Conservation (phyloP, 805 yeast genomes). For the Ogataea henricii region DNA sequence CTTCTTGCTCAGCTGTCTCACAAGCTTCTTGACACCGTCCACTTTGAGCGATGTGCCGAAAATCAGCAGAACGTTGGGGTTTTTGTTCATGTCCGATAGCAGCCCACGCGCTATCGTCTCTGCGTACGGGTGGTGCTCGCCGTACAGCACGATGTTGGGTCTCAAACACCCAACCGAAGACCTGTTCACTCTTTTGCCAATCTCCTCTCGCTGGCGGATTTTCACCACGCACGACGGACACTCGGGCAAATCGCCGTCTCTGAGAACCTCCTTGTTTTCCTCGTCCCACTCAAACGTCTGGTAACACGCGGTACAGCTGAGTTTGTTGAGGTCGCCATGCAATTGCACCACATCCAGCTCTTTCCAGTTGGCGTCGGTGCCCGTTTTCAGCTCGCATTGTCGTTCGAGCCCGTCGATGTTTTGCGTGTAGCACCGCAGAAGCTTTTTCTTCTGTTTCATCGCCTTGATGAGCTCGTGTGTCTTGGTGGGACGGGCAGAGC, state of each 20-base stretch:
- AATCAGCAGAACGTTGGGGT: slow-evolving; percentile 80
- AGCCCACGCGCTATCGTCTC: slow-evolving; percentile 76
- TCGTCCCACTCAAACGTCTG: slow-evolving; percentile 61
- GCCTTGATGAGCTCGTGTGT: slow-evolving; percentile 76
- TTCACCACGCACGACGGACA: slow-evolving; percentile 69
- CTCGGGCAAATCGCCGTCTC: slow-evolving; percentile 70
- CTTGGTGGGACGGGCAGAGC: slow-evolving; percentile 73
- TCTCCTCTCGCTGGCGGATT: slow-evolving; percentile 54
- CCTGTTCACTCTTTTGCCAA: slow-evolving; percentile 76
- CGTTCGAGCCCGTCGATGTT: slow-evolving; percentile 90
- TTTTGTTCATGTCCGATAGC: slow-evolving; percentile 59
- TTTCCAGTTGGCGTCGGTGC: slow-evolving; percentile 66
- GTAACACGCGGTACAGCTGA: slow-evolving; percentile 77
- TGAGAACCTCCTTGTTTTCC: slow-evolving; percentile 46
- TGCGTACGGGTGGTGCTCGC: slow-evolving; percentile 89
- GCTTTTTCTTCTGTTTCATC: slow-evolving; percentile 60
- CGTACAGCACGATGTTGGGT: slow-evolving; percentile 90
- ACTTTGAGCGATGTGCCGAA: slow-evolving; percentile 94
- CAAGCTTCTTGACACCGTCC: slow-evolving; percentile 82
- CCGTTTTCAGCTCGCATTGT: slow-evolving; percentile 61
- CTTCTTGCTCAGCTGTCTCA: slow-evolving; percentile 62
- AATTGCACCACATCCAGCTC: slow-evolving; percentile 78
- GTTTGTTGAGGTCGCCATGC: slow-evolving; percentile 82
- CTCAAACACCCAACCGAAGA: slow-evolving; percentile 74
- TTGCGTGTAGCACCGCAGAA: slow-evolving; percentile 89